Evolutionary conservation across 352 stramenopile genomes (phyloP), one percentile per base, ranked within the genome.

Genomic region (Pilasporangium apinafurcum): DNA sequence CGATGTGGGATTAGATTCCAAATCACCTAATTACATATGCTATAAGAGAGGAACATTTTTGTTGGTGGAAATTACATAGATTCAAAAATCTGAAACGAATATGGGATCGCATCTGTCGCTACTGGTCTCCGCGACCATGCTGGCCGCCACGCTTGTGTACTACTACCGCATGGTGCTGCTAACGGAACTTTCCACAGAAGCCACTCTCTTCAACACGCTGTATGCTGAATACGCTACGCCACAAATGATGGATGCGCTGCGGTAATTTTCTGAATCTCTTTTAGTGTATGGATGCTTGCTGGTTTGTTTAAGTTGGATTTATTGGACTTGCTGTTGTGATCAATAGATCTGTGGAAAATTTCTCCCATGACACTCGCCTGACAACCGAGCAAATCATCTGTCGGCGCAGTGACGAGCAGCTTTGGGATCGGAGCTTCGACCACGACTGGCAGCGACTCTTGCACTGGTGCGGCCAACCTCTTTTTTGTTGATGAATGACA

Each of bases 101-200:
- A 79, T 79, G 67, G 53, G 56, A 34, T 33, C 47, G 22, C 42
- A 74, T 28, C 53, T 74, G 40, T 82, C 73, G 68, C 49, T 87
- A 28, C 35, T 68, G 29, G 62, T 87, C 42, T 73, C 68, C 42
- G 42, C 60, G 17, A 66, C 55, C 45, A 87, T 68, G 71, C 62
- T 87, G 43, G 46, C 74, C 21, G 53, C 58, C 16, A 87, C 68
- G 39, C 52, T 82, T 25, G 55, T 81, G 28, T 87, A 87, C 52
- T 84, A 80, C 61, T 83, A 83, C 62, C 70, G 65, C 44, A 83
- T 82, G 64, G 71, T 86, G 31, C 53, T 84, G 39, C 74, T 86
- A 31, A 82, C 73, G 10, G 70, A 86, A 62, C 69, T 83, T 47
- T 83, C 68, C 39, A 74, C 72, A 6, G 74, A 86, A 46, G 68